These are phyloP conservation scores for Alternaria metachromatica DNA, from an alignment of 2,329 filamentous ascomycete species.

Conservation along the genomic window DNA sequence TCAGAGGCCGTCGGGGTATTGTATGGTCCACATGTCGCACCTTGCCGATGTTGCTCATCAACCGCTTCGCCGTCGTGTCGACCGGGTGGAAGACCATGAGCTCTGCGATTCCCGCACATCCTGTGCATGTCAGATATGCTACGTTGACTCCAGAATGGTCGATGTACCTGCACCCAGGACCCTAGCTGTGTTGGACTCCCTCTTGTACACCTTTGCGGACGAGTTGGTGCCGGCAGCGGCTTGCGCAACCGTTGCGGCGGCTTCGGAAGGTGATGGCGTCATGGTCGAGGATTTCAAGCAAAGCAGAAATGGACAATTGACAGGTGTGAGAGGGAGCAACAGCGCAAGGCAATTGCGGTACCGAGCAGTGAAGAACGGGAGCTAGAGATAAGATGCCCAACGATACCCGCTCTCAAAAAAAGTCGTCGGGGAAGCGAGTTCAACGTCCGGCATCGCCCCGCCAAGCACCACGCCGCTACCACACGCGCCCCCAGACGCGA, in stretches of 20 bases:
- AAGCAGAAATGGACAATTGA: not conserved
- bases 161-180: slow-evolving; percentile 88
- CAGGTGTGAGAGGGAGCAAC: slow-evolving; percentile 9
- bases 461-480: slow-evolving; percentile 6
- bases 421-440: slow-evolving; percentile 16
- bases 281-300: slow-evolving; percentile 17
- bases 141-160: not conserved
- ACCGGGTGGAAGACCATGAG: slow-evolving; percentile 81
- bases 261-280: slow-evolving; percentile 40
- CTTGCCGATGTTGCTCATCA: slow-evolving; percentile 96
- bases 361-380: slow-evolving; percentile 6
- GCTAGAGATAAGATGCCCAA: slow-evolving; percentile 13
- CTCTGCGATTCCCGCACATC: slow-evolving; percentile 91
- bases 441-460: slow-evolving; percentile 12
- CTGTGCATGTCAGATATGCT: slow-evolving; percentile 56
- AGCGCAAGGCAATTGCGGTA: slow-evolving; percentile 19
- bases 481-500: not conserved
- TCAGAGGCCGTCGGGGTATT: slow-evolving; percentile 18
- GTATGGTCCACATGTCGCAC: slow-evolving; percentile 47
- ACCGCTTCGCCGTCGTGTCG: slow-evolving; percentile 96
- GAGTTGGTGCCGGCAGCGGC: slow-evolving; percentile 40
- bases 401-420: slow-evolving; percentile 12
- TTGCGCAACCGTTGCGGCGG: slow-evolving; percentile 37
- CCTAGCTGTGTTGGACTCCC: slow-evolving; percentile 87
- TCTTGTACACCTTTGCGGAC: slow-evolving; percentile 71